Conservation (phyloP, 306 rosid species). For the Rosa multiflora region DNA sequence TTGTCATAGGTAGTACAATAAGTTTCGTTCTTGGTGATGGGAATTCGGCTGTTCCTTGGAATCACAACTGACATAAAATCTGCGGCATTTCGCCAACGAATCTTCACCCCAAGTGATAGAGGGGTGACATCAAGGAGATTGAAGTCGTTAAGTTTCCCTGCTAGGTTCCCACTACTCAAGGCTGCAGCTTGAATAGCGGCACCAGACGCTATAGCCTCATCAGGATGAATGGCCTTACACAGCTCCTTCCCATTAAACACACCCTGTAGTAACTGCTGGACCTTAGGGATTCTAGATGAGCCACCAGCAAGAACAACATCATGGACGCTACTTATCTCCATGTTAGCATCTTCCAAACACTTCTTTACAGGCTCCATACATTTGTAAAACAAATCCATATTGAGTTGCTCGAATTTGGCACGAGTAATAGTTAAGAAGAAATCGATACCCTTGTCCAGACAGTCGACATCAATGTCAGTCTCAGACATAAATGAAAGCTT, state of each 20-base stretch:
- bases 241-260: neutral
- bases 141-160: neutral
- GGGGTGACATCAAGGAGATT: neutral
- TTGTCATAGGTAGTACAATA: neutral
- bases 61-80: neutral
- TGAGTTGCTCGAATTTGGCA: neutral
- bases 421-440: neutral
- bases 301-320: neutral
- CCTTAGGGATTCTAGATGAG: conserved; percentile 6
- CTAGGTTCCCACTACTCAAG: neutral
- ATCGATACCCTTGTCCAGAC: neutral
- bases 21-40: neutral
- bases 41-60: neutral
- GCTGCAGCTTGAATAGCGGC: conserved; percentile 8
- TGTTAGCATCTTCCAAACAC: conserved; percentile 6
- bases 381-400: neutral
- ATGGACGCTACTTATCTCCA: neutral
- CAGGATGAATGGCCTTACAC: neutral
- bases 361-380: neutral
- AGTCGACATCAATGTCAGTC: neutral
- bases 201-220: neutral
- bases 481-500: too few relatives aligned
- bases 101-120: too few relatives aligned
- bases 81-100: too few relatives aligned
- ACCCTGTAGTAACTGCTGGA: neutral